phyloP scores from a whole-genome alignment of 148 eudicot species.

The Fagopyrum esculentum region DNA sequence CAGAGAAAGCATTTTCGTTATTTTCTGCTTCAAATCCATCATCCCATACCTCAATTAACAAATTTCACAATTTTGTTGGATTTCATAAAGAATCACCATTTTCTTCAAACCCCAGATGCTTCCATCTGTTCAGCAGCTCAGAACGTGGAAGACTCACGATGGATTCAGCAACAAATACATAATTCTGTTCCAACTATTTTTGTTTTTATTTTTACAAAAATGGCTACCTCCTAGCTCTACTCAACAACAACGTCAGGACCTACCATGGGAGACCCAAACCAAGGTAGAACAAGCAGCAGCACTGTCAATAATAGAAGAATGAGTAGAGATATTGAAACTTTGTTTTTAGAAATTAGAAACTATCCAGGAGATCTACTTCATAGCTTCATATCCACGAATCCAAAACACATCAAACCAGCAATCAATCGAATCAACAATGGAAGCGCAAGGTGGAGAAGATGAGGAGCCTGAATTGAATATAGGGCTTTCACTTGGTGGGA shows the following conservation, averaged over 20 bases:
- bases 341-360: slow-evolving; percentile 10
- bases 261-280: no score
- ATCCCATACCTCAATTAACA: background rate
- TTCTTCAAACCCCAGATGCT: no score
- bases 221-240: no score
- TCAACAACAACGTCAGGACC: no score
- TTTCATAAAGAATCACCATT: no score
- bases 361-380: slow-evolving; percentile 10
- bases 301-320: slow-evolving; percentile 16
- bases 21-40: no score
- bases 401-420: background rate
- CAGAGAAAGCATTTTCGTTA: background rate
- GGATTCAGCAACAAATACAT: no score
- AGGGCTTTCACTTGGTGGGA: slow-evolving; percentile 82
- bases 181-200: no score
- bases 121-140: no score
- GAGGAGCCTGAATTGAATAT: slow-evolving; percentile 53
- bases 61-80: no score
- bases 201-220: no score
- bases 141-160: no score
- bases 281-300: slow-evolving; percentile 3
- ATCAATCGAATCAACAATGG: background rate
- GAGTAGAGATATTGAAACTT: slow-evolving; percentile 10
- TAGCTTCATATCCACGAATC: background rate
- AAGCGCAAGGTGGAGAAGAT: slow-evolving; percentile 9